Base-by-base conservation (phyloP, 768 basidiomycete species). In the Pleurotus salmoneostramineus region DNA sequence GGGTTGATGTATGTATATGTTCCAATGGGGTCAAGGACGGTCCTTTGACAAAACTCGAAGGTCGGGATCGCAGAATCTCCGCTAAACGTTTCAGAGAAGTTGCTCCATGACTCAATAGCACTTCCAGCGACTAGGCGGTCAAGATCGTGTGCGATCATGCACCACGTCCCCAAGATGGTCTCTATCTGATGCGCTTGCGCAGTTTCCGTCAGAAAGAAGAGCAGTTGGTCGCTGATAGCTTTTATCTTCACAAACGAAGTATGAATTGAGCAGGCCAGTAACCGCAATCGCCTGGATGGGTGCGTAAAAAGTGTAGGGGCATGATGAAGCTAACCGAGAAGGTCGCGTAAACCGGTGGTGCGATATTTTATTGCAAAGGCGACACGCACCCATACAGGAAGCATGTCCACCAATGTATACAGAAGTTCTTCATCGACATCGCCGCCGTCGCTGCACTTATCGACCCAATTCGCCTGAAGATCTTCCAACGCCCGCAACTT, bases 301-400 rank as follows among this genome's bases (percentile, higher is more conserved):
- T 95, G 91, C 34, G 91, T 75, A 54, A 93, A 83, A 12, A 97
- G 78, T 0, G 88, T 77, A 0, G 95, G 86, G n/a, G 90, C 72
- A 70, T 96, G 93, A 70, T 97, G 91, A 35, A 93, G 73, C 95
- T 96, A 58, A 47, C 27, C 17, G 32, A 34, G 32, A 47, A 10
- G 46, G 15, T 47, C 17, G 49, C 21, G 45, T 55, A 36, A 44
- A 15, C n/a, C 11, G 31, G 27, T 35, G 15, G 10, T n/a, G 43
- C n/a, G 14, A 36, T 57, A 15, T 60, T 54, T 33, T 33, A 56
- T 50, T 54, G 47, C 50, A 31, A 6, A 37, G 33, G 44, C 27
- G 17, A 14, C 27, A 79, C 92, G 64, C 68, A 96, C 95, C 95
- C 95, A 98, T 57, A 96, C 93, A 3, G 93, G 93, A 34, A 95